Percentiles rank a stretch among this genome's conserved stretches.
These are phyloP conservation scores for Colletotrichum gloeosporioides DNA, from an alignment of 2,329 filamentous ascomycete species.

Conservation along the genomic window DNA sequence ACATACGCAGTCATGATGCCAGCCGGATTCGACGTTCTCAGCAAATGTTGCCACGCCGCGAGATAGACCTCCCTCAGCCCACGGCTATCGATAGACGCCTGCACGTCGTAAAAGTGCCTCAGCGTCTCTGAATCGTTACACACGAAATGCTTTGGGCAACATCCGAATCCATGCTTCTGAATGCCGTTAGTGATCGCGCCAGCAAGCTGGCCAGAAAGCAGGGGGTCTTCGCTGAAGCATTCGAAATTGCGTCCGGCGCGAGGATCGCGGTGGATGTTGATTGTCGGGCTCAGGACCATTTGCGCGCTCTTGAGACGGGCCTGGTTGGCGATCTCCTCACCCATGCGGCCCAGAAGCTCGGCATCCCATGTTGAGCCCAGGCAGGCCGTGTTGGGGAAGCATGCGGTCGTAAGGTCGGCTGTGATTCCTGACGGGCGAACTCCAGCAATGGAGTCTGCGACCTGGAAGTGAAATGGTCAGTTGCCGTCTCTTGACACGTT, in stretches of 20 bases:
- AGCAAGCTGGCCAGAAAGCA: slow-evolving; percentile 45
- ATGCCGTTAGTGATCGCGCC: slow-evolving; percentile 44
- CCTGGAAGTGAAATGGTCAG: background rate
- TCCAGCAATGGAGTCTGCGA: slow-evolving; percentile 22
- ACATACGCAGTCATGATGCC: slow-evolving; percentile 24
- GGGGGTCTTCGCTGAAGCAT: slow-evolving; percentile 47
- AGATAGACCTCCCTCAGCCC: slow-evolving; percentile 25
- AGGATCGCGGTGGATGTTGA: slow-evolving; percentile 49
- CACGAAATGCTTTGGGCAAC: slow-evolving; percentile 45
- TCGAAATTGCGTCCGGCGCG: slow-evolving; percentile 50
- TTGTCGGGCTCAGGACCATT: slow-evolving; percentile 69
- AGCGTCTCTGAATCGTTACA: slow-evolving; percentile 38
- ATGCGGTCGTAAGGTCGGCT: slow-evolving; percentile 19
- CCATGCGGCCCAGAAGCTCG: slow-evolving; percentile 15
- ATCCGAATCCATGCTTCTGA: slow-evolving; percentile 38
- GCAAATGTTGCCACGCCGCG: slow-evolving; percentile 23
- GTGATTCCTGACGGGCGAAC: slow-evolving; percentile 18
- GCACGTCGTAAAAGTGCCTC: slow-evolving; percentile 24
- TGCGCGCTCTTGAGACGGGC: slow-evolving; percentile 67
- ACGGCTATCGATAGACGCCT: background rate
- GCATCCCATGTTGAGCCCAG: slow-evolving; percentile 24
- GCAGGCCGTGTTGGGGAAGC: slow-evolving; percentile 24
- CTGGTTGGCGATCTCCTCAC: slow-evolving; percentile 21
- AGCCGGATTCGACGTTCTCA: slow-evolving; percentile 16
- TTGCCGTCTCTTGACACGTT: background rate